phyloP scores from a whole-genome alignment of 768 basidiomycete species.

The Lactifluus echinatus region DNA sequence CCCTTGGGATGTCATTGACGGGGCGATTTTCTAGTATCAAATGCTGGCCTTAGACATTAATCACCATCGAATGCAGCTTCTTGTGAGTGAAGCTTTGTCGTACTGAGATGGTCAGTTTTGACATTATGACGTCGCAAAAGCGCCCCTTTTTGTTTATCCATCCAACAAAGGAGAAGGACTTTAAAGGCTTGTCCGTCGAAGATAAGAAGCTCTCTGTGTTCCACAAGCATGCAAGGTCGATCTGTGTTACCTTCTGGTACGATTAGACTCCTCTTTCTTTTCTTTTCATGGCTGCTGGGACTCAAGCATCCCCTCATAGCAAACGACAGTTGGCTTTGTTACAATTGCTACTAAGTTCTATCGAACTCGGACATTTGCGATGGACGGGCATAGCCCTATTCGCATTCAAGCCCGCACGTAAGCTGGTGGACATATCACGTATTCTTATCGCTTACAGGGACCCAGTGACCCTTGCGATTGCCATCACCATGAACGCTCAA shows the following conservation, averaged over 20 bases:
- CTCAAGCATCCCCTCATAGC: constrained; percentile 6
- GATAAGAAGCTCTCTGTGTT: constrained; percentile 15
- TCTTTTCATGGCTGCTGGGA: neutral
- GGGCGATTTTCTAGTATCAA: constrained; percentile 10
- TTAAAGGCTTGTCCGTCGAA: constrained; percentile 1
- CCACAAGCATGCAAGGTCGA: constrained; percentile 14
- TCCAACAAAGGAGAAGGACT: constrained; percentile 12
- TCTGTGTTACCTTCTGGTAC: constrained; percentile 17
- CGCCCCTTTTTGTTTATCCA: constrained; percentile 20
- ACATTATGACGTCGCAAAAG: constrained; percentile 5
- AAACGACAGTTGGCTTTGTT: constrained; percentile 20
- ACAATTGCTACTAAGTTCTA: constrained; percentile 10
- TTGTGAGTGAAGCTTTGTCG: constrained; percentile 8
- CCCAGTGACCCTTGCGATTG: constrained; percentile 22
- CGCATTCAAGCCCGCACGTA: constrained; percentile 19
- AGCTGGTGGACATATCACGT: neutral
- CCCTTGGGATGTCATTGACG: neutral
- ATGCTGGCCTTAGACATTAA: constrained; percentile 11
- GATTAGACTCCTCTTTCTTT: neutral
- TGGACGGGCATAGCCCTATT: constrained; percentile 16
- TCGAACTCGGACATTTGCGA: neutral
- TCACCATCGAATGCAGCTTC: constrained; percentile 9
- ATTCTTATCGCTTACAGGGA: neutral
- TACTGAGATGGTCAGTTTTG: neutral
- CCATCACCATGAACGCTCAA: constrained; percentile 23